A percentile compares a stretch with the other conserved stretches of the same genome.
Evolutionary conservation across 192 early-diverging fungal species (phyloP).

Genomic region (Umbelopsis isabellina): DNA sequence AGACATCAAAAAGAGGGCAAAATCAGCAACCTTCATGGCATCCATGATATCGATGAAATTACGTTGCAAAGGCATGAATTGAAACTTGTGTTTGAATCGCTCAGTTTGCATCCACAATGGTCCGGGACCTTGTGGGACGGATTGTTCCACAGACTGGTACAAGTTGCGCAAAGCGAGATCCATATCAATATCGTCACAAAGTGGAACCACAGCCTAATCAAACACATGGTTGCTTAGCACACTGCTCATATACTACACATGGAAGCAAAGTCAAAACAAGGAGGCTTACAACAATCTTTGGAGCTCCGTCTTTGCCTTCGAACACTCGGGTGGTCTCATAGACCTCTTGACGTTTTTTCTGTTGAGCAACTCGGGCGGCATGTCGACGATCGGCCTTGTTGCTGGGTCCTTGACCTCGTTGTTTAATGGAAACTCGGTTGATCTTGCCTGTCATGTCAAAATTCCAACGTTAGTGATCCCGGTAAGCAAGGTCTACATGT

Average conservation of each 20-base stretch:
- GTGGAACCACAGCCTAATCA: conserved; percentile 74
- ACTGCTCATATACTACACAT: not conserved
- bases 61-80: conserved; percentile 77
- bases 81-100: conserved; percentile 90
- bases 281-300: conserved; percentile 76
- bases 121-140: not conserved
- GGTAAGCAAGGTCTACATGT: not conserved
- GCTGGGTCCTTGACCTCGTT: conserved; percentile 44
- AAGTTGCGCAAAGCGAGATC: conserved; percentile 53
- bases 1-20: conserved; percentile 84
- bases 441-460: conserved; percentile 60
- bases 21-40: conserved; percentile 90
- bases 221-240: not conserved
- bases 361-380: conserved; percentile 74
- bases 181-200: conserved; percentile 78
- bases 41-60: conserved; percentile 87
- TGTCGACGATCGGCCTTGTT: conserved; percentile 83
- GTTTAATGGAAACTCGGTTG: conserved; percentile 63
- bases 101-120: conserved; percentile 54
- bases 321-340: conserved; percentile 78
- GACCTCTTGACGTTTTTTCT: conserved; percentile 80
- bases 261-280: not conserved
- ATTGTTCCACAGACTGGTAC: conserved; percentile 50
- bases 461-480: not conserved
- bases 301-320: conserved; percentile 77